phyloP scores from a whole-genome alignment of 768 basidiomycete genomes.

The Tricholoma bakamatsutake region DNA sequence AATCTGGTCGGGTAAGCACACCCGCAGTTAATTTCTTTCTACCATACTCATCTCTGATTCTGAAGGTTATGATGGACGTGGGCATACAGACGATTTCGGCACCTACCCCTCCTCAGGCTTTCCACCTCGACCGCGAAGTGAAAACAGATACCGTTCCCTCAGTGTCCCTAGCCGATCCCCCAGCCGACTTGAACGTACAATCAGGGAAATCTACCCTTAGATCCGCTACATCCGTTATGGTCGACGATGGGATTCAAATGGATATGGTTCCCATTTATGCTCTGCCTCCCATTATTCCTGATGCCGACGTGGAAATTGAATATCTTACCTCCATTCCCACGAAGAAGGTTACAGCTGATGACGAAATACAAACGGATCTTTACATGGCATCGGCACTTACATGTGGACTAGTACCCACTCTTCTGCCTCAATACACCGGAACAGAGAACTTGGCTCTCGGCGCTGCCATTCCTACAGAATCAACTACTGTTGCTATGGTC shows the following conservation, averaged over 20 bases:
- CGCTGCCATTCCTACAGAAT: not conserved
- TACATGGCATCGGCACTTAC: not conserved
- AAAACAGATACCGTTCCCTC: not conserved
- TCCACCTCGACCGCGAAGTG: not conserved
- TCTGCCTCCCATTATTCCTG: not conserved
- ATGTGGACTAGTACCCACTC: not conserved
- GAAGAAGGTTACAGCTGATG: not conserved
- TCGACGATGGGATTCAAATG: not conserved
- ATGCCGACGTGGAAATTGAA: not conserved
- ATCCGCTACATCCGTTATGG: not conserved
- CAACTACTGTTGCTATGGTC: not conserved
- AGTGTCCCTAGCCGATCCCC: not conserved
- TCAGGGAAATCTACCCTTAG: not conserved
- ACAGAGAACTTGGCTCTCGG: not conserved
- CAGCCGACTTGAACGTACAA: not conserved
- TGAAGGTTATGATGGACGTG: not conserved
- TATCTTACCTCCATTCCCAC: not conserved
- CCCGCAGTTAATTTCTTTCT: not conserved
- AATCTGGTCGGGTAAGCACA: not conserved
- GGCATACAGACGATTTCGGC: not conserved
- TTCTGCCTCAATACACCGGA: not conserved
- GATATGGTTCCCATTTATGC: not conserved
- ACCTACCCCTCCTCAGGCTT: not conserved
- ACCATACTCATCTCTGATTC: not conserved
- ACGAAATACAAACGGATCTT: not conserved